phyloP scores from a whole-genome alignment of 208 protist species.

The Porcisia deanei region DNA sequence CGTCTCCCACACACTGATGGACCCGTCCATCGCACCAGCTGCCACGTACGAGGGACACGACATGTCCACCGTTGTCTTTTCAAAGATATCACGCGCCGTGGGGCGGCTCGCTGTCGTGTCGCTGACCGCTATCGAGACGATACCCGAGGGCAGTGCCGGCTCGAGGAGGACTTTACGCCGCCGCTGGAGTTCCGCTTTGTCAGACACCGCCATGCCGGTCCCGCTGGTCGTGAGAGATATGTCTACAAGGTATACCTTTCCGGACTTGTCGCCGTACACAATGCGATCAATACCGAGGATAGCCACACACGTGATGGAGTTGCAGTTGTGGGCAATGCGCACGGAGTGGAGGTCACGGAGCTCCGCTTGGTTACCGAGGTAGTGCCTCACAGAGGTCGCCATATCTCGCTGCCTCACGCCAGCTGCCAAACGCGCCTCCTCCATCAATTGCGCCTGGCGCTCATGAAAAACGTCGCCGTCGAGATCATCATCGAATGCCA shows the following conservation, averaged over 20 bases:
- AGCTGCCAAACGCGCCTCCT: constrained; percentile 77
- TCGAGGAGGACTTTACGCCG: constrained; percentile 59
- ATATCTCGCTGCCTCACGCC: constrained; percentile 75
- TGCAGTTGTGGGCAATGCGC: constrained; percentile 83
- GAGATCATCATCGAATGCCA: constrained; percentile 75
- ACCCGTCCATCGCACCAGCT: constrained; percentile 73
- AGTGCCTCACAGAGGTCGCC: constrained; percentile 40
- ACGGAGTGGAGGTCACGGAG: constrained; percentile 32
- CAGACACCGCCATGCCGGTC: constrained; percentile 11
- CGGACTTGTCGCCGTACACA: constrained; percentile 87
- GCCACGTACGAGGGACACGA: constrained; percentile 84
- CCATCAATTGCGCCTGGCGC: constrained; percentile 60
- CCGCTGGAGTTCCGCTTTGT: constrained; percentile 22
- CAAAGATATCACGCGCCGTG: constrained; percentile 70
- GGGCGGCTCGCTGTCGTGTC: constrained; percentile 69
- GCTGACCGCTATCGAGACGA: constrained; percentile 80
- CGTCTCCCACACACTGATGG: constrained; percentile 86
- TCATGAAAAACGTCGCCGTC: constrained; percentile 82
- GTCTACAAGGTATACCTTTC: constrained; percentile 72
- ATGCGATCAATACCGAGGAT: constrained; percentile 61
- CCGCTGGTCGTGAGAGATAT: constrained; percentile 28
- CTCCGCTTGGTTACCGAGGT: constrained; percentile 31
- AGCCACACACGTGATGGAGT: constrained; percentile 82
- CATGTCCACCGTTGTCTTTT: constrained; percentile 80
- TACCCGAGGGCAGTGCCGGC: constrained; percentile 54